A percentile compares a stretch with the other conserved stretches of the same genome.
Evolutionary conservation across 2,329 filamentous ascomycete species (phyloP).

Genomic region (Hysterium pulicare): DNA sequence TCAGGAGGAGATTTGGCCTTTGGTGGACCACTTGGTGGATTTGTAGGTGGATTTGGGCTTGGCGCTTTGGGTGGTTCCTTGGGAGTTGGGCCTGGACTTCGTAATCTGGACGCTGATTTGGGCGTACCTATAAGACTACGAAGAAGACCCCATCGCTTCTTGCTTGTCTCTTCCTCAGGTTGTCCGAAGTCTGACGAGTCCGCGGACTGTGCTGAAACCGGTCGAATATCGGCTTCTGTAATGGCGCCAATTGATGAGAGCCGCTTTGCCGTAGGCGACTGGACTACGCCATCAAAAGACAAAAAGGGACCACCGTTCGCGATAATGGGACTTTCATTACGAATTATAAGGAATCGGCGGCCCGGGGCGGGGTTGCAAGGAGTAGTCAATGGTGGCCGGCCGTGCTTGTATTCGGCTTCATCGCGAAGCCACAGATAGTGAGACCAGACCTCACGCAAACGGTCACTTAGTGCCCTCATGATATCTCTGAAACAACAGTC

Average conservation of each 20-base stretch:
- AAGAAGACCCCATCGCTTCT: constrained; percentile 62
- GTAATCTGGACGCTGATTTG: constrained; percentile 41
- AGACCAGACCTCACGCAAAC: constrained; percentile 71
- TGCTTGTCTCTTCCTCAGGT: constrained; percentile 34
- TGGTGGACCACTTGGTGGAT: not conserved
- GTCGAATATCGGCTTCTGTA: constrained; percentile 26
- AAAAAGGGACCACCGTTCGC: constrained; percentile 55
- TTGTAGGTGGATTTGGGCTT: constrained; percentile 8
- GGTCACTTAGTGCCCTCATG: constrained; percentile 62
- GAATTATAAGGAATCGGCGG: constrained; percentile 82
- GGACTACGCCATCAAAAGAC: constrained; percentile 61
- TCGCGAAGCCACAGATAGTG: constrained; percentile 75
- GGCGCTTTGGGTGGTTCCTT: constrained; percentile 18
- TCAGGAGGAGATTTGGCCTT: constrained; percentile 9
- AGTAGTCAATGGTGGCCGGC: constrained; percentile 65
- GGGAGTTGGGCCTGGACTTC: constrained; percentile 21
- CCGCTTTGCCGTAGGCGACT: constrained; percentile 33
- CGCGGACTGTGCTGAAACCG: constrained; percentile 24
- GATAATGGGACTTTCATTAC: constrained; percentile 65
- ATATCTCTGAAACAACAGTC: constrained; percentile 56
- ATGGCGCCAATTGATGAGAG: constrained; percentile 19
- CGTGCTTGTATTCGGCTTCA: constrained; percentile 57
- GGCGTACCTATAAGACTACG: constrained; percentile 59
- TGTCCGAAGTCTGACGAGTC: constrained; percentile 31
- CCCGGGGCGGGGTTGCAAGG: constrained; percentile 84